phyloP scores from a whole-genome alignment of 1,284 basidiomycete species.

The Waitea zeae region DNA sequence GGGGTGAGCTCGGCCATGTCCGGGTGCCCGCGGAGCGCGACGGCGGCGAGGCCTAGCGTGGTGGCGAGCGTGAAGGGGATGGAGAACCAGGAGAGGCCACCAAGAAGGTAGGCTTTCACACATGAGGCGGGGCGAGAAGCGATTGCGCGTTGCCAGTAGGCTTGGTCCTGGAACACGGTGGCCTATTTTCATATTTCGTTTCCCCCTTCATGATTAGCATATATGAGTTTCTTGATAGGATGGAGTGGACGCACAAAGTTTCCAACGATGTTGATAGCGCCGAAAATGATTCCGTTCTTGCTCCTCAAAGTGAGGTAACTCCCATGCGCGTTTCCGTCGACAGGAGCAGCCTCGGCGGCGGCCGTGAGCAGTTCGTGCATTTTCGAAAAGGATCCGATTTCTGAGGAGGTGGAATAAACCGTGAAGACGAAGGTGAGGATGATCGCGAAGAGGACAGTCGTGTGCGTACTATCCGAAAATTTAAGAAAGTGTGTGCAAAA shows the following conservation, averaged over 20 bases:
- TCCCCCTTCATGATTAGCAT: no score
- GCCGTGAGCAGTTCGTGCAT: slow-evolving; percentile 35
- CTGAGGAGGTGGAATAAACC: slow-evolving; percentile 52
- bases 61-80: slow-evolving; percentile 72
- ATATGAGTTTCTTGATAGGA: background rate
- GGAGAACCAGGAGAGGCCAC: slow-evolving; percentile 82
- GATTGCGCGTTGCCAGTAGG: slow-evolving; percentile 79
- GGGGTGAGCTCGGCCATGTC: slow-evolving; percentile 40
- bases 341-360: slow-evolving; percentile 23
- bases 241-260: no score
- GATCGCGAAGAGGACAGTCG: slow-evolving; percentile 66
- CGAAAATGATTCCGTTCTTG: slow-evolving; percentile 72
- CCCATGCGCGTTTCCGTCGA: slow-evolving; percentile 40
- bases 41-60: slow-evolving; percentile 69
- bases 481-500: no score
- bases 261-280: slow-evolving; percentile 73
- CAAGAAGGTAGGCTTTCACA: slow-evolving; percentile 78
- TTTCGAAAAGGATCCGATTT: slow-evolving; percentile 31
- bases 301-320: slow-evolving; percentile 67
- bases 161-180: slow-evolving; percentile 64
- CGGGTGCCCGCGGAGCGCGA: slow-evolving; percentile 60
- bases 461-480: slow-evolving; percentile 52
- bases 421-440: slow-evolving; percentile 51
- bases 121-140: slow-evolving; percentile 70
- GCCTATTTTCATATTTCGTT: slow-evolving; percentile 76